Conservation (phyloP, 2,329 filamentous ascomycete genomes). For the Pseudocercospora cruenta region DNA sequence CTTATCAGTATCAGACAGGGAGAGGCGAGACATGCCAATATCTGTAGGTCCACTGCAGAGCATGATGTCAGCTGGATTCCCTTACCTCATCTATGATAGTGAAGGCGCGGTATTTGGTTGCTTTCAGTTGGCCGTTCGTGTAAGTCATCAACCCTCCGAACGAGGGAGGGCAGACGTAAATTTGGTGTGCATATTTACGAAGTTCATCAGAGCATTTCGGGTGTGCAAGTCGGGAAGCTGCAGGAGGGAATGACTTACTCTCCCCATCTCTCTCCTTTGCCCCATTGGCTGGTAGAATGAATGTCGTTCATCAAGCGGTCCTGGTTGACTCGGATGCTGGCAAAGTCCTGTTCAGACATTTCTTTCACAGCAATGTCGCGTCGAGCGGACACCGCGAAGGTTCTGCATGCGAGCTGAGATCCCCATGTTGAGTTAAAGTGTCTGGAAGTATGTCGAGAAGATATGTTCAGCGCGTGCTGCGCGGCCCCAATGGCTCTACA, state of each 20-base stretch:
- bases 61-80: constrained; percentile 14
- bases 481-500: constrained; percentile 14
- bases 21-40: constrained; percentile 76
- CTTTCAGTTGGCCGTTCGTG: constrained; percentile 25
- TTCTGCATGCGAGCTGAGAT: constrained; percentile 1
- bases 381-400: constrained; percentile 40
- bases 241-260: constrained; percentile 53
- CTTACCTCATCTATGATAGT: neutral
- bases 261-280: constrained; percentile 68
- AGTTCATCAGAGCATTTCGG: constrained; percentile 24
- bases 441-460: neutral
- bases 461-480: neutral
- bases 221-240: constrained; percentile 4
- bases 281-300: constrained; percentile 69
- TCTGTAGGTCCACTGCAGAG: constrained; percentile 52
- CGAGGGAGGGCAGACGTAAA: constrained; percentile 22
- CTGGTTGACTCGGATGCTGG: constrained; percentile 60
- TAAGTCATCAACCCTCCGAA: constrained; percentile 21
- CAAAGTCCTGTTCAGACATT: constrained; percentile 57
- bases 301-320: constrained; percentile 65
- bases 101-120: neutral
- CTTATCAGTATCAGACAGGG: constrained; percentile 73
- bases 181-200: constrained; percentile 28
- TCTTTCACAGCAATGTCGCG: constrained; percentile 47
- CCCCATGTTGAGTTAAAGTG: constrained; percentile 15